Conservation (phyloP, 495 filamentous ascomycete genomes). For the Neurospora sublineolata region DNA sequence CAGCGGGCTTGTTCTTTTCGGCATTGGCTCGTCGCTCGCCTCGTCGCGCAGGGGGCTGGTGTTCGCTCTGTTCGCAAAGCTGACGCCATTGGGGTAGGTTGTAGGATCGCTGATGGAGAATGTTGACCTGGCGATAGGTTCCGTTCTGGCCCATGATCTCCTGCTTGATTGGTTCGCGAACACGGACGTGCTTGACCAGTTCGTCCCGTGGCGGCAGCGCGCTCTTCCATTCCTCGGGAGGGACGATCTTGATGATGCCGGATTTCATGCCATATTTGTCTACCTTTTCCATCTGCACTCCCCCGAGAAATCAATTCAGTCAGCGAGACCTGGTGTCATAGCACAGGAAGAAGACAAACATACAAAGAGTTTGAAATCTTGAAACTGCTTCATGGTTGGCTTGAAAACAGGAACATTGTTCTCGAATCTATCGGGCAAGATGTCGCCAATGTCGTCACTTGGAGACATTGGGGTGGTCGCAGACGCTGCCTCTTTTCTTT, state of each 20-base stretch:
- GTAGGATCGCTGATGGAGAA: constrained; percentile 88
- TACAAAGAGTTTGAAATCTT: constrained; percentile 75
- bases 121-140: constrained; percentile 89
- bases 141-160: constrained; percentile 92
- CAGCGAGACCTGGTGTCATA: neutral
- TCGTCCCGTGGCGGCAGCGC: constrained; percentile 67
- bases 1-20: constrained; percentile 40
- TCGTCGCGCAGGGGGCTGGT: constrained; percentile 89
- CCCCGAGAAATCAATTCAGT: constrained; percentile 1
- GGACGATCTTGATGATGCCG: constrained; percentile 90
- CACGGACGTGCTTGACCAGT: constrained; percentile 76
- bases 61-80: constrained; percentile 81
- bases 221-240: constrained; percentile 87
- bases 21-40: constrained; percentile 78
- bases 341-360: constrained; percentile 11
- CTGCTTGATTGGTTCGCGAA: constrained; percentile 94
- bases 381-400: constrained; percentile 90
- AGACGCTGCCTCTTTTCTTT: neutral
- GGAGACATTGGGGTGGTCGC: neutral
- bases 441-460: constrained; percentile 52
- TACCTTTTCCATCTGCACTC: constrained; percentile 57
- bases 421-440: constrained; percentile 77
- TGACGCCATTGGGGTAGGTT: constrained; percentile 93
- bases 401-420: constrained; percentile 90
- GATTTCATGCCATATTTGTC: constrained; percentile 94